Evolutionary conservation across 2,329 filamentous ascomycete species (phyloP), one percentile per base, ranked within the genome.

Genomic region (Trichoderma guizhouense): DNA sequence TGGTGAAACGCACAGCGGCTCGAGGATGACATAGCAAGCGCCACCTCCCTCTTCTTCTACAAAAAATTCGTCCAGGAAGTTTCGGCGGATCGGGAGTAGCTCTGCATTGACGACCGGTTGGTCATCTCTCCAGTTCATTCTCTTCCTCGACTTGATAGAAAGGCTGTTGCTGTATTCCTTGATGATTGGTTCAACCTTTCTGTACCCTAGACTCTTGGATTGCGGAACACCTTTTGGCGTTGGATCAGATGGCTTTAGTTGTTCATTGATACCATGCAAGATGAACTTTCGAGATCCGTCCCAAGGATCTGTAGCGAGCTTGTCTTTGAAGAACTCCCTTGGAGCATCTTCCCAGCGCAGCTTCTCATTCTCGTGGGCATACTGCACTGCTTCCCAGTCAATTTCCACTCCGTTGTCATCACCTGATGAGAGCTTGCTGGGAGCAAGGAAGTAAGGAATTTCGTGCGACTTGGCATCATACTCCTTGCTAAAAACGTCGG

Each of bases 401-500:
- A 95, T 82, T 0, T 36, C 11, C 0, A 7, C 15, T 2, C 51
- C 57, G 15, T 53, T 36, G 3, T 21, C 55, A 3, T 69, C 24
- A 0, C 34, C 32, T 1, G 47, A 39, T 58, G 47, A 55, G 11
- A 76, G 53, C 0, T 21, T 63, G 9, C 81, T 77, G 0, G 96
- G 95, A 0, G 90, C 92, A 15, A 98, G 78, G 84, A 94, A 97
- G 80, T 98, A 99, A 0, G 94, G 91, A 79, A 97, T 87, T 32
- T 91, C 89, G 1, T 85, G 81, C 0, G 84, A 76, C 18, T 89
- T 85, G 0, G 88, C 84, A 63, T 92, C 89, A 76, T 93, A 99
- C 3, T 86, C 85, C 79, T 99, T 99, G 80, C 94, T 95, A 83
- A 97, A 98, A 0, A 98, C 84, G 75, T 98, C 94, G 18, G 88